phyloP scores from a whole-genome alignment of 2,329 filamentous ascomycete genomes.

The Botrytis fabae region DNA sequence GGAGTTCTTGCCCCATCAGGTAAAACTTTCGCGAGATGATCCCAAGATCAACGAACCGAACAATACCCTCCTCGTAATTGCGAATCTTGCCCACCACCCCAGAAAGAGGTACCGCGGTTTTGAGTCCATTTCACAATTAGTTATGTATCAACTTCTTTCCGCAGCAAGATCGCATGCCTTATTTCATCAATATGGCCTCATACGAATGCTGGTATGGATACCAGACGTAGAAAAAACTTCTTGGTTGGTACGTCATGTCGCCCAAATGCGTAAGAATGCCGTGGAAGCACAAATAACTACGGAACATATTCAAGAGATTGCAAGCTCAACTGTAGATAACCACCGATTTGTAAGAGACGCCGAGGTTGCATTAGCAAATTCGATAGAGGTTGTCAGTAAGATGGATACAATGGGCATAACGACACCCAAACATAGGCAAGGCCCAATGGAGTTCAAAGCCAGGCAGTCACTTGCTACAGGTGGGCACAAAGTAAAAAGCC shows the following conservation, averaged over 20 bases:
- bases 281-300: constrained; percentile 62
- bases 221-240: constrained; percentile 58
- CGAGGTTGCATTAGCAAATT: constrained; percentile 51
- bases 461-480: constrained; percentile 29
- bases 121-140: constrained; percentile 56
- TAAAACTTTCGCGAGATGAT: constrained; percentile 39
- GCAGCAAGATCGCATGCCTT: constrained; percentile 58
- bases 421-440: constrained; percentile 50
- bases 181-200: constrained; percentile 74
- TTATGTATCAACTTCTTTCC: constrained; percentile 62
- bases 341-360: constrained; percentile 45
- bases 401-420: constrained; percentile 49
- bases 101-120: constrained; percentile 53
- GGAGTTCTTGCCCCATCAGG: constrained; percentile 56
- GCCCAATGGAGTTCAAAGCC: constrained; percentile 35
- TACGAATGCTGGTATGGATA: constrained; percentile 77
- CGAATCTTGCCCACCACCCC: constrained; percentile 61
- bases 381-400: constrained; percentile 43
- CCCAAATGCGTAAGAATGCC: constrained; percentile 55
- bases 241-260: constrained; percentile 61
- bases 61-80: constrained; percentile 70
- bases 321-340: constrained; percentile 40
- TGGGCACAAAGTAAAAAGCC: background rate
- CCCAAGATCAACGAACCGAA: constrained; percentile 55
- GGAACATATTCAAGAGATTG: constrained; percentile 61